These are phyloP conservation scores for Nicotiana attenuata DNA, from an alignment of 257 asterid genomes.

Conservation along the genomic window DNA sequence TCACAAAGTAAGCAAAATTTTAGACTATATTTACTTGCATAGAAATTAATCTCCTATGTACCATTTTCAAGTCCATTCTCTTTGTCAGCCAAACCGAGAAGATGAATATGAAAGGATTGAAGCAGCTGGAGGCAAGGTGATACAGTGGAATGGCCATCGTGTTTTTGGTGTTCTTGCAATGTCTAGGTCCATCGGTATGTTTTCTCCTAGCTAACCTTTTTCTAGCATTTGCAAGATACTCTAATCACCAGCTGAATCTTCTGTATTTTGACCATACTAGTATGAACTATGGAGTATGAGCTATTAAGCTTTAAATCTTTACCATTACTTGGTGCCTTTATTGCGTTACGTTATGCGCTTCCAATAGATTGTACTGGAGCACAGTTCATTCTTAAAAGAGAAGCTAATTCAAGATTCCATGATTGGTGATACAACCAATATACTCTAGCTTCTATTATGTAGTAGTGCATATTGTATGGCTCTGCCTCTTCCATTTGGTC, in stretches of 20 bases:
- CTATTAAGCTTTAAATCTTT: background rate
- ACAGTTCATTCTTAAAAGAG: too few species aligned
- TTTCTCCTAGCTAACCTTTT: conserved; percentile 10
- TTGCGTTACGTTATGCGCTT: background rate
- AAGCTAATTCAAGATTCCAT: too few species aligned
- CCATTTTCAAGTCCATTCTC: conserved; percentile 14
- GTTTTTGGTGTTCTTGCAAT: conserved; percentile 97
- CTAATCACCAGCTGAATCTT: background rate
- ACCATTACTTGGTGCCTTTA: background rate
- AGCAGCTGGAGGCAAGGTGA: conserved; percentile 97
- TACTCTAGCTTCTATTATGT: too few species aligned
- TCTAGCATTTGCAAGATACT: conserved; percentile 1
- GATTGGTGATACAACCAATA: too few species aligned
- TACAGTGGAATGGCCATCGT: conserved; percentile 97
- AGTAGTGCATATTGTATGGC: too few species aligned
- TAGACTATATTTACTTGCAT: background rate
- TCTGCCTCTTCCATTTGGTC: background rate
- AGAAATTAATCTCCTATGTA: background rate
- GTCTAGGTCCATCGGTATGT: conserved; percentile 94
- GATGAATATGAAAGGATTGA: conserved; percentile 92
- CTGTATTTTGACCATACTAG: background rate
- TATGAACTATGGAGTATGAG: background rate
- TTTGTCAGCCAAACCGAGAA: conserved; percentile 74
- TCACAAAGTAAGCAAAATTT: conserved; percentile 57
- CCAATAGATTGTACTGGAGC: background rate